These are phyloP conservation scores for Aureoboletus auriporus DNA, from an alignment of 768 basidiomycete genomes.

Conservation along the genomic window DNA sequence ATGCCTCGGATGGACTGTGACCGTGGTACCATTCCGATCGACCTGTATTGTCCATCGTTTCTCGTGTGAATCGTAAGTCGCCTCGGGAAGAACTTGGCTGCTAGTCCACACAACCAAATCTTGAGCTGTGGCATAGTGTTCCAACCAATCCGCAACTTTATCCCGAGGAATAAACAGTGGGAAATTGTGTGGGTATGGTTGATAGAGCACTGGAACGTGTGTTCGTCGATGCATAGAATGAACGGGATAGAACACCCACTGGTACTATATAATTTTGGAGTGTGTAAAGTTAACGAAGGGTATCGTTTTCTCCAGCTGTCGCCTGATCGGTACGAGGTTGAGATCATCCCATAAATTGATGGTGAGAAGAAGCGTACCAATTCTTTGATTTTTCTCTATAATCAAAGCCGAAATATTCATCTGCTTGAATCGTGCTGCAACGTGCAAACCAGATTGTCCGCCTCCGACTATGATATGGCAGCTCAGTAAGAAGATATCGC, in stretches of 20 bases:
- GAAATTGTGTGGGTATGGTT: constrained; percentile 4
- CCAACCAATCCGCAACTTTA: constrained; percentile 5
- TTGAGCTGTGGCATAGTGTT: constrained; percentile 1
- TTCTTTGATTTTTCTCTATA: constrained; percentile 4
- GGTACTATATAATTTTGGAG: neutral
- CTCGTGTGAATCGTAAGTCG: neutral
- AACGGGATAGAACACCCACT: neutral
- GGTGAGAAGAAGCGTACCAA: neutral
- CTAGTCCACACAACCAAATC: constrained; percentile 6
- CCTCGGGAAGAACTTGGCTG: constrained; percentile 4
- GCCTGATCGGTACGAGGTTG: neutral
- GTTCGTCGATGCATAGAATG: neutral
- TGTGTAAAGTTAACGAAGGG: constrained; percentile 4
- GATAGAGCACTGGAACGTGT: neutral
- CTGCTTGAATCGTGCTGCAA: constrained; percentile 2
- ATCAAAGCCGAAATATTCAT: constrained; percentile 1
- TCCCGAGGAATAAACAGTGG: constrained; percentile 3
- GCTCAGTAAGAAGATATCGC: neutral
- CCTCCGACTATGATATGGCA: neutral
- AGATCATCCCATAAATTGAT: neutral
- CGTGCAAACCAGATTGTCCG: neutral
- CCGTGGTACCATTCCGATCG: neutral
- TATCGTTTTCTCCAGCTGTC: constrained; percentile 8
- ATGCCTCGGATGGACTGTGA: constrained; percentile 1
- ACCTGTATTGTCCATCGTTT: constrained; percentile 3